Base-by-base conservation (phyloP, 306 rosid species). In the Vigna reflexopilosa region DNA sequence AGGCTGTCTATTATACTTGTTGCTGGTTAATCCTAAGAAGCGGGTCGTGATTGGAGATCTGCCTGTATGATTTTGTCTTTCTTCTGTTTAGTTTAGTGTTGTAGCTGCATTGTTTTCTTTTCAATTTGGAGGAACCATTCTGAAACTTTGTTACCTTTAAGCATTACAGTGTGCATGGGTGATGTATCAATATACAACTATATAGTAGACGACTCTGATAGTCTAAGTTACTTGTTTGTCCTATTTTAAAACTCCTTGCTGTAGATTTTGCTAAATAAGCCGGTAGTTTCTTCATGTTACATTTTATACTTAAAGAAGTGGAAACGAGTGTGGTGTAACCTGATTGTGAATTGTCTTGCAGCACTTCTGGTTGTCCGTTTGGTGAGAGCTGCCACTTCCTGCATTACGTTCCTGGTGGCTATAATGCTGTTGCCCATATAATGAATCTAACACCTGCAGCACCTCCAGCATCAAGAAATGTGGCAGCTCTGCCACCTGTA, bases 311-410 rank as follows among this genome's bases (percentile, higher is more conserved):
- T 7, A 13, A 40, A 44, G 38, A 50, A 59, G n/a, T 19, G 48
- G 58, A 69, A 65, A 52, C 12, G 36, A 71, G 14, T 59, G 77
- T 67, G 44, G 34, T 30, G 16, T 81, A 24, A 69, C 80, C 88
- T 90, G 79, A 82, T 75, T 40, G 59, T 81, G 3, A n/a, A 52
- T 70, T 79, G 74, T 57, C 38, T 81, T 89, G 85, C 91, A 95
- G 99, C 83, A 95, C 97, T 61, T 78, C 98, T 70, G 99, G 99
- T 30, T 95, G 98, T 76, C 99, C 98, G 13, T 95, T 95, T 81
- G 99, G 99, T 22, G 99, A 95, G 85, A 72, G 91, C 42, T 95
- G 99, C 81, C 99, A 95, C 80, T 95, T 95, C 86, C 84, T 93
- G 91, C 99, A 95, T 84, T 78, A 86, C 72, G 91, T 95, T 69